Evolutionary conservation across 2,329 filamentous ascomycete genomes (phyloP), one percentile per base, ranked within the genome.

Genomic region (Cryphonectria nitschkei): DNA sequence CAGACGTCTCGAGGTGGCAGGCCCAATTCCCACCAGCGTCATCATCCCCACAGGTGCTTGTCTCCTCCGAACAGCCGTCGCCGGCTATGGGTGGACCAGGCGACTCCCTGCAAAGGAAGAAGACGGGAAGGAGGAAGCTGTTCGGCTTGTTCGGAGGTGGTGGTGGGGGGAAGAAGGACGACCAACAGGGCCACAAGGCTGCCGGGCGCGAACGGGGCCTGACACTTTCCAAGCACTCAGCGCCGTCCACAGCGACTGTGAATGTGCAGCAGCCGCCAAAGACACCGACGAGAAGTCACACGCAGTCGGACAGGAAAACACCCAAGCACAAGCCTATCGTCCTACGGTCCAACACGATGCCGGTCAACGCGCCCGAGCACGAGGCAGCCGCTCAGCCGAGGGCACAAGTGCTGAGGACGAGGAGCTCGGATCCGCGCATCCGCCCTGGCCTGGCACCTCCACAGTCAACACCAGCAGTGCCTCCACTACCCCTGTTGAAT

Each of bases 71-170:
- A 46, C 16, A 65, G 54, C 14, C 68, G 32, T 70, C 61, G 56
- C 58, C 70, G 43, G 70, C 68, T 3, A 56, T 63, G 22, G 29
- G 39, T 39, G 63, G 39, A 32, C 56, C 67, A 6, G 52, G 22
- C 37, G 69, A 37, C 3, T 71, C 71, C n/a, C 62, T 81, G 52
- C 78, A 80, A 64, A 84, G 82, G 74, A 81, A 84, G 60, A 89
- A 86, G 78, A 81, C 84, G 2, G 84, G 86, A 32, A 88, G 86
- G 79, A 88, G 88, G 82, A 89, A 86, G 68, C 76, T 90, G n/a
- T 88, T 91, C 73, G 85, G 79, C 13, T 76, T 87, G 34, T 88
- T 88, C 76, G 81, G 83, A 6, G 58, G 71, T 43, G 75, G 77
- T 11, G 46, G 46, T 11, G 37, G 37, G 9, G 37, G 37, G 7